Conservation (phyloP, 1,284 basidiomycete genomes). For the Neotropicomus parvogracilis region DNA sequence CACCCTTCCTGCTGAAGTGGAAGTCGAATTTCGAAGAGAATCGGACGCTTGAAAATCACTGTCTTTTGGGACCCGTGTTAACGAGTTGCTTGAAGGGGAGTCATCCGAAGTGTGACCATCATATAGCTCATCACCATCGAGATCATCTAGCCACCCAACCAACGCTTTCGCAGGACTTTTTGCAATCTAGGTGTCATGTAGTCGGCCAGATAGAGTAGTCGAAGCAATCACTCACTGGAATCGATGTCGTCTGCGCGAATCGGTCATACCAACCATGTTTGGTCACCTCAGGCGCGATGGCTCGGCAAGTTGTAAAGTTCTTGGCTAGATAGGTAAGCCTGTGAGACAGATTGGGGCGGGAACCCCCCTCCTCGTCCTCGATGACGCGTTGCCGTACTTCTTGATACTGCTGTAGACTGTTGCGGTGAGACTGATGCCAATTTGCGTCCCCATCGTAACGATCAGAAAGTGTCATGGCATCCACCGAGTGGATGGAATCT, state of each 20-base stretch:
- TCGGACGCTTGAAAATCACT: neutral
- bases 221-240: slow-evolving; percentile 24
- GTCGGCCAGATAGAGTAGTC: neutral
- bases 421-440: slow-evolving; percentile 49
- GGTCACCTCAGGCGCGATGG: slow-evolving; percentile 36
- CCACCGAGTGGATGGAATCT: slow-evolving; percentile 47
- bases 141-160: slow-evolving; percentile 13
- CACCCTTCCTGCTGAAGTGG: neutral
- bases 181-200: slow-evolving; percentile 19
- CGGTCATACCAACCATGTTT: slow-evolving; percentile 54
- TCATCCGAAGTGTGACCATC: neutral
- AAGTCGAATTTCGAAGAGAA: neutral
- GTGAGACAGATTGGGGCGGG: slow-evolving; percentile 32
- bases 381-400: slow-evolving; percentile 21
- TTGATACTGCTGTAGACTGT: slow-evolving; percentile 28
- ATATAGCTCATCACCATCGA: slow-evolving; percentile 4
- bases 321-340: slow-evolving; percentile 40
- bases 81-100: neutral
- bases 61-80: neutral
- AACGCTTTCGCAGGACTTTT: slow-evolving; percentile 16
- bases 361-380: slow-evolving; percentile 36
- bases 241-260: slow-evolving; percentile 16
- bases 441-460: slow-evolving; percentile 31
- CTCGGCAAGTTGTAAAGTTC: slow-evolving; percentile 42
- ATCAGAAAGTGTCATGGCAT: slow-evolving; percentile 40